These are phyloP conservation scores for Schizothecium vesticola DNA, from an alignment of 495 filamentous ascomycete genomes.

Conservation along the genomic window DNA sequence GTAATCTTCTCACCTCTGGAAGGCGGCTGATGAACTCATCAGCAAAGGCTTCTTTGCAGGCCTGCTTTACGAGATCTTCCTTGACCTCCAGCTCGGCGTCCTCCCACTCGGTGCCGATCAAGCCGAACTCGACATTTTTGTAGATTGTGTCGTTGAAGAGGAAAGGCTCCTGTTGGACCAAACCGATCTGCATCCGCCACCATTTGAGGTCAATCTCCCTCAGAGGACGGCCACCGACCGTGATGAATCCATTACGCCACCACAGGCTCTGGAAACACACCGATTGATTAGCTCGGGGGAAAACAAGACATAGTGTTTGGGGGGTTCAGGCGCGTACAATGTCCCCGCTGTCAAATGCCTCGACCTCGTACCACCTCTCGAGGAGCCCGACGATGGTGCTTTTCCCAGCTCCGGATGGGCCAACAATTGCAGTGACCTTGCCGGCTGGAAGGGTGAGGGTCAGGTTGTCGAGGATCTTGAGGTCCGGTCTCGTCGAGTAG, in stretches of 20 bases:
- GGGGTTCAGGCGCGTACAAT: slow-evolving; percentile 29
- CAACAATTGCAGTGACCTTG: slow-evolving; percentile 79
- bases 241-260: slow-evolving; percentile 46
- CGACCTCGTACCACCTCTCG: slow-evolving; percentile 58
- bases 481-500: slow-evolving; percentile 58
- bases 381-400: slow-evolving; percentile 62
- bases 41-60: slow-evolving; percentile 57
- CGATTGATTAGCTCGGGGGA: neutral
- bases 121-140: slow-evolving; percentile 59
- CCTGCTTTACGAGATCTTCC: slow-evolving; percentile 49
- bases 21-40: slow-evolving; percentile 56
- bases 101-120: slow-evolving; percentile 60
- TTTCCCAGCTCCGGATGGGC: slow-evolving; percentile 68
- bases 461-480: slow-evolving; percentile 51
- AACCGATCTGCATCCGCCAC: slow-evolving; percentile 59
- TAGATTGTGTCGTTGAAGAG: slow-evolving; percentile 66
- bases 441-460: slow-evolving; percentile 60
- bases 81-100: slow-evolving; percentile 45
- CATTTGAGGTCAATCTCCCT: slow-evolving; percentile 53
- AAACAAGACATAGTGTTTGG: neutral
- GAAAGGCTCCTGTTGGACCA: slow-evolving; percentile 66
- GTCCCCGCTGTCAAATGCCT: slow-evolving; percentile 45
- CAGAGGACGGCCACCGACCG: slow-evolving; percentile 49
- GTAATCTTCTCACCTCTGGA: slow-evolving; percentile 39
- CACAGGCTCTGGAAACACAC: slow-evolving; percentile 26